Conservation (phyloP, 495 filamentous ascomycete species). For the Xylaria telfairii region DNA sequence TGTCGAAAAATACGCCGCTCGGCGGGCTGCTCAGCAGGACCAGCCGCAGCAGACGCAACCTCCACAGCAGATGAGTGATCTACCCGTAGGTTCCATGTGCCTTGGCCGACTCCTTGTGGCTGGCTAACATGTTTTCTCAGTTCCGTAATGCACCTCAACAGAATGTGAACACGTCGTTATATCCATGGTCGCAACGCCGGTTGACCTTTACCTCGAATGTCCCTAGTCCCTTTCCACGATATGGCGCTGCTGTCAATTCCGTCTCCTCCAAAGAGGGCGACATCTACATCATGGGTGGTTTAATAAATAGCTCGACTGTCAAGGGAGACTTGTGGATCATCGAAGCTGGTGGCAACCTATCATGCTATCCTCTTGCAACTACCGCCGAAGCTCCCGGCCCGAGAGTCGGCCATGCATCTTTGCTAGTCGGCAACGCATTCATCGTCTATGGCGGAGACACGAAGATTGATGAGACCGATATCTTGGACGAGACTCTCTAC, state of each 20-base stretch:
- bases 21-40: constrained; percentile 46
- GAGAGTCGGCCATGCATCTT: constrained; percentile 90
- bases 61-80: constrained; percentile 47
- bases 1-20: constrained; percentile 47
- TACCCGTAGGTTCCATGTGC: constrained; percentile 50
- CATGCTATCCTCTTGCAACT: constrained; percentile 89
- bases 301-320: constrained; percentile 91
- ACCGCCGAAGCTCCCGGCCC: constrained; percentile 94
- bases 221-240: constrained; percentile 91
- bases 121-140: constrained; percentile 38
- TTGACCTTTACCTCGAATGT: constrained; percentile 84
- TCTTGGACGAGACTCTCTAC: constrained; percentile 93
- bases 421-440: constrained; percentile 97
- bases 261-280: constrained; percentile 94
- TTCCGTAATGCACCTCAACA: constrained; percentile 52
- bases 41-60: constrained; percentile 35
- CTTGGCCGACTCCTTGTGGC: constrained; percentile 11
- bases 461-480: constrained; percentile 90
- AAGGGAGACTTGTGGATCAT: constrained; percentile 99
- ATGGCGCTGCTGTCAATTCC: constrained; percentile 95
- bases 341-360: constrained; percentile 84
- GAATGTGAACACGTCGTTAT: constrained; percentile 67
- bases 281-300: constrained; percentile 96
- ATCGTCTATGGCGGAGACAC: constrained; percentile 99
- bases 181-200: constrained; percentile 93